A percentile compares a stretch with the other conserved stretches of the same genome.
phyloP scores from a whole-genome alignment of 306 rosid species.

The Mucuna pruriens region DNA sequence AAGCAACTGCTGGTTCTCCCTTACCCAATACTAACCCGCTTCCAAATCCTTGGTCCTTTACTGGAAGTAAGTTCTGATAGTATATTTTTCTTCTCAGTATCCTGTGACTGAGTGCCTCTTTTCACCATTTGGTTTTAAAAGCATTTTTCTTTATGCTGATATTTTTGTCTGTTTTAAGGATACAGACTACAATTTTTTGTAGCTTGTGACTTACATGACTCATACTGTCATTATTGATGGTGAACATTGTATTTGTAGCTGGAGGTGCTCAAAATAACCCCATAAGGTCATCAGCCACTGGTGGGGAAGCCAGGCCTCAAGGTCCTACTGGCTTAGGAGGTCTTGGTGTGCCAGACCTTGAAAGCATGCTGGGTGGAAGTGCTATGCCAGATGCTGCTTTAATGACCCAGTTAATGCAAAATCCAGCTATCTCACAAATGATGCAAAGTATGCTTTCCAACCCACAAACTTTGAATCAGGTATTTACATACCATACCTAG shows the following conservation, averaged over 20 bases:
- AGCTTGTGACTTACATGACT: not conserved
- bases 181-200: not conserved
- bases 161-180: constrained; percentile 17
- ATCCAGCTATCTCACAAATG: constrained; percentile 85
- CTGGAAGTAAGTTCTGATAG: constrained; percentile 59
- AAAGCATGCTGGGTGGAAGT: constrained; percentile 55
- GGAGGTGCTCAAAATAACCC: constrained; percentile 64
- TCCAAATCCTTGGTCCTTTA: constrained; percentile 85
- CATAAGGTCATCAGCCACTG: constrained; percentile 52
- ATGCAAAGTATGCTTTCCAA: constrained; percentile 86
- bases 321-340: constrained; percentile 66
- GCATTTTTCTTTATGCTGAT: not conserved
- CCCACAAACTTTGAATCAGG: constrained; percentile 83
- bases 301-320: constrained; percentile 64
- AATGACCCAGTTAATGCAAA: constrained; percentile 75
- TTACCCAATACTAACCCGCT: constrained; percentile 85
- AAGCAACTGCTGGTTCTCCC: constrained; percentile 52
- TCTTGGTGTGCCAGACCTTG: constrained; percentile 63
- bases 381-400: constrained; percentile 58
- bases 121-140: not conserved
- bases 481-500: constrained; percentile 29
- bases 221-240: constrained; percentile 14
- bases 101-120: not conserved
- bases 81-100: constrained; percentile 14
- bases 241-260: constrained; percentile 52